Evolutionary conservation across 768 basidiomycete species (phyloP), one percentile per base, ranked within the genome.

Genomic region (Suillus spraguei): DNA sequence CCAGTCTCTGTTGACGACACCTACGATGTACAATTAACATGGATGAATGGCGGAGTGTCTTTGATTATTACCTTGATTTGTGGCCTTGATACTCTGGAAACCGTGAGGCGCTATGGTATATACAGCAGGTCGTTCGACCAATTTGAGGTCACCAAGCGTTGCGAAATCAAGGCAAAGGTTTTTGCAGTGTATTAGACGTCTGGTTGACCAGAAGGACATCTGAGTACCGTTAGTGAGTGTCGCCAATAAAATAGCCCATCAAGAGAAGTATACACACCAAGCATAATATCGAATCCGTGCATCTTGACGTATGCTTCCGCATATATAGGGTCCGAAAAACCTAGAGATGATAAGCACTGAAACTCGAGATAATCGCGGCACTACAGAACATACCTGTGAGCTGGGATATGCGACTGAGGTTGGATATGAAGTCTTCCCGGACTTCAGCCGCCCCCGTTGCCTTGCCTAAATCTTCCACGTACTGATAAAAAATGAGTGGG

Each of bases 1-100:
- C 96, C 97, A 97, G 97, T 99, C 77, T 99, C 97, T 0, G 97
- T 99, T 24, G 95, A 97, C 0, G 97, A 96, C 1, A 97, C 87
- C 80, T 82, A 56, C 14, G 36, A 44, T 47, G 11, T 2, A 60
- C n/a, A 97, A 80, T 99, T 11, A 59, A 33, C n/a, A 63, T 22
- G 28, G 5, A 13, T 10, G 36, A 16, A 32, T 20, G 24, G 41
- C 2, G 33, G 53, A 22, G 14, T 4, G 41, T 9, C 20, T 5
- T 94, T 72, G 70, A 35, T 22, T 69, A 38, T 24, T 58, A 83
- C 92, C 80, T 99, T 99, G 80, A 99, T 96, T n/a, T 2, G 97
- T 98, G 20, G 96, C 95, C 75, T 98, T 98, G 80, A 99, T 95
- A 73, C 90, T 95, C 78, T 97, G 97, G 91, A 99, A 99, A 22